Conservation (phyloP, 192 early-diverging fungal species). For the Phycomyces nitens region DNA sequence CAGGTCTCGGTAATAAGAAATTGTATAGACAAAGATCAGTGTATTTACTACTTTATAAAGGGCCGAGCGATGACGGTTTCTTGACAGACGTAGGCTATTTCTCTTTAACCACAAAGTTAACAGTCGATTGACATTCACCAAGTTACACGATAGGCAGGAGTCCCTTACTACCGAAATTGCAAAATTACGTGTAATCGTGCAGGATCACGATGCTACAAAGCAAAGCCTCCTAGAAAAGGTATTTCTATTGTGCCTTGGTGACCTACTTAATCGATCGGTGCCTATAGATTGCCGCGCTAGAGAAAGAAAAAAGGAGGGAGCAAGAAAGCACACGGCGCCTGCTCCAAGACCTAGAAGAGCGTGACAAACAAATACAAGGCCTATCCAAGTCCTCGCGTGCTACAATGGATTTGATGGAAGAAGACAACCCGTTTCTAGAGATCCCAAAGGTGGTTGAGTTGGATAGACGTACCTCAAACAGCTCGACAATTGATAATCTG, state of each 20-base stretch:
- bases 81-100: slow-evolving; percentile 9
- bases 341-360: neutral
- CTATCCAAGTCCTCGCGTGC: neutral
- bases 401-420: neutral
- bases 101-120: too few relatives aligned
- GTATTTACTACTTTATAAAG: slow-evolving; percentile 1
- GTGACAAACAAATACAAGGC: neutral
- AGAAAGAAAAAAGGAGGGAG: slow-evolving; percentile 25
- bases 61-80: slow-evolving; percentile 6
- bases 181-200: slow-evolving; percentile 12
- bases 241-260: neutral
- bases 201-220: slow-evolving; percentile 26
- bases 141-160: slow-evolving; percentile 27
- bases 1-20: neutral
- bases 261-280: neutral
- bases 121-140: neutral
- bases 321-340: slow-evolving; percentile 3
- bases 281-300: slow-evolving; percentile 27
- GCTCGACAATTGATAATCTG: too few relatives aligned
- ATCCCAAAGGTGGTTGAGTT: too few relatives aligned
- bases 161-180: slow-evolving; percentile 19
- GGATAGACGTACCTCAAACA: too few relatives aligned
- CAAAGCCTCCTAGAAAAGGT: slow-evolving; percentile 32
- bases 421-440: neutral
- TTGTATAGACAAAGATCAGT: neutral